phyloP scores from a whole-genome alignment of 2,329 filamentous ascomycete species.

The Endoconidiophora laricicola region DNA sequence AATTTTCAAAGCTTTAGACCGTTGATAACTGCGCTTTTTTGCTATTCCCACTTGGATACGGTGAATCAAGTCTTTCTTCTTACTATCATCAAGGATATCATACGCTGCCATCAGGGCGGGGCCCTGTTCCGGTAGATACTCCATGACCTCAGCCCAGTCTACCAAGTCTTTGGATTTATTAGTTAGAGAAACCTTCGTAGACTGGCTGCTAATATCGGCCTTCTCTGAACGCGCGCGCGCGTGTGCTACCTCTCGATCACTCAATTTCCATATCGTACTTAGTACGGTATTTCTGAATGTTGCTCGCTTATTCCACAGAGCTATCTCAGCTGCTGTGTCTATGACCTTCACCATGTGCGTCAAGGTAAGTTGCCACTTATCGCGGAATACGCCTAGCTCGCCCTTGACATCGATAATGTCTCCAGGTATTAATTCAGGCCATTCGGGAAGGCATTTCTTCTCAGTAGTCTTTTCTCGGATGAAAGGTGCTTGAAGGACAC shows the following conservation, averaged over 20 bases:
- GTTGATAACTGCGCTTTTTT: not conserved
- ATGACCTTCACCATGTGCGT: constrained; percentile 31
- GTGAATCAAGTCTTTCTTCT: not conserved
- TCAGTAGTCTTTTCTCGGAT: not conserved
- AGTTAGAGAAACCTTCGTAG: constrained; percentile 12
- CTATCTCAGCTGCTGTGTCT: constrained; percentile 39
- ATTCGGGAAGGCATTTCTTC: constrained; percentile 1
- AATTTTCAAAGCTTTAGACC: too few relatives aligned
- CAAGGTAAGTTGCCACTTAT: constrained; percentile 34
- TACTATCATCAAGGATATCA: not conserved
- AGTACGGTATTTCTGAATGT: constrained; percentile 35
- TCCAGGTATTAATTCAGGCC: constrained; percentile 20
- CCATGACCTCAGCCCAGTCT: constrained; percentile 13
- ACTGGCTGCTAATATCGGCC: constrained; percentile 15
- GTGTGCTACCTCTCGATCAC: constrained; percentile 25
- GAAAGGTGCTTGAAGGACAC: constrained; percentile 17
- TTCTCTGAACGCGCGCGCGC: constrained; percentile 21
- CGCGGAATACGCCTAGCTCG: constrained; percentile 29
- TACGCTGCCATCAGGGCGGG: not conserved
- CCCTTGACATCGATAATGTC: constrained; percentile 42
- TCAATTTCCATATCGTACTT: constrained; percentile 37
- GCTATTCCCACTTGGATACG: constrained; percentile 1
- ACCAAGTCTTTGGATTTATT: constrained; percentile 13
- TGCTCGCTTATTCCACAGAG: constrained; percentile 39
- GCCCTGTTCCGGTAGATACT: constrained; percentile 13